Base-by-base conservation (phyloP, 179 eudicot species). In the Vitellaria paradoxa region DNA sequence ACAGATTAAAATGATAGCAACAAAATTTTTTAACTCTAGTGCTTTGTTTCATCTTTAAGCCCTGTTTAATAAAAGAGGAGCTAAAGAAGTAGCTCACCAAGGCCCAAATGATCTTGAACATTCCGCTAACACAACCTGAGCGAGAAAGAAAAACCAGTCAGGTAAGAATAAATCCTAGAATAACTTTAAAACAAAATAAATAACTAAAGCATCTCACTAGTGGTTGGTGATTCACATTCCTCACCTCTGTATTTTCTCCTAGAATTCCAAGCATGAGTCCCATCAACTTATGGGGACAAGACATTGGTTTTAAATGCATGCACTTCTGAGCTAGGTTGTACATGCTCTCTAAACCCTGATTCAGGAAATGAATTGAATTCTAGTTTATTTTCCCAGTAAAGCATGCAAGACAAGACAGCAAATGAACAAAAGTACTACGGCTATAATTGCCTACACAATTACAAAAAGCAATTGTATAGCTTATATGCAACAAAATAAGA, bases 41-140 rank as follows among this genome's bases (percentile, higher is more conserved):
- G 15, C 40, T 9, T 9, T 4, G 59, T 9, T 77, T 57, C 20
- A 46, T 40, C 15, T 14, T 57, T 77, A 65, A 63, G 61, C 45
- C 65, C 26, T 2, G 61, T 23, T n/a, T 12, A 24, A 12, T 66
- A 23, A 60, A 60, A 68, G 13, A 49, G 64, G 72, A 52, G 57
- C 68, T 66, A 7, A 40, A 70, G 45, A 53, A 72, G 74, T 45
- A 70, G 80, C 93, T 88, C 87, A 96, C 99, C 99, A 96, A 66
- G 98, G 97, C 73, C 96, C 99, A 89, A 92, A 96, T 80, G 93
- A 90, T 85, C 83, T 92, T 64, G 97, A 92, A 84, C 99, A 93
- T 81, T 92, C 99, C 23, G 94, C 96, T 72, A 96, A 80, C 52
- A 96, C 93, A 79, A 93, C 99, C 99, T 96, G 90, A 82, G 84